Base-by-base conservation (phyloP, 192 early-diverging fungal species). In the Coemansia sp. region DNA sequence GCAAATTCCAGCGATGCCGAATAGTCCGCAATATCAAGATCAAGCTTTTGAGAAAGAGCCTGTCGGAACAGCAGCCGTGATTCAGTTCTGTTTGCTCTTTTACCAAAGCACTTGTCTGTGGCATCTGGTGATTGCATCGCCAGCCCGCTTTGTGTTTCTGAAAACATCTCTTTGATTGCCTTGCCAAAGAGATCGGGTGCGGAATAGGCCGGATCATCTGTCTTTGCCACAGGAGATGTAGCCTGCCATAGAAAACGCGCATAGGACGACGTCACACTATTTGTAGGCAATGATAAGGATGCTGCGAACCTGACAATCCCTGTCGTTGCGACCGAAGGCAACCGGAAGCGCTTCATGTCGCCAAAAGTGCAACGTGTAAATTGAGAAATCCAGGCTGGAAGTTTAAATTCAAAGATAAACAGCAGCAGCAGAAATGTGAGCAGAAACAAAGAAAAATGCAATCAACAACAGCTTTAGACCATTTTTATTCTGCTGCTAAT, bases 31-130 rank as follows among this genome's bases (percentile, higher is more conserved):
- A 56, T 62, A 63, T 69, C 63, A 46, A 12, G 1, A 6, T 66
- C 63, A 10, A 72, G 75, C 43, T 54, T 60, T n/a, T 48, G 32
- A 4, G 19, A 8, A 43, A 74, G 62, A 18, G 43, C 16, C 40
- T 65, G 46, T 7, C 66, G 61, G 11, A 74, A 43, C 39, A 57
- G 48, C 32, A 61, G 66, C 56, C 48, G 57, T 41, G 57, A 59
- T 59, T 59, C 57, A 18, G 40, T 8, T 37, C 39, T 59, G 39
- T 59, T 59, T 59, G 37, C 57, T 59, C 57, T 13, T 41, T 59
- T 59, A 19, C 57, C 39, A 59, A 59, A n/a, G 16, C 39, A 59
- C 13, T 59, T 59, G 39, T 59, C 57, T 6, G n/a, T 19, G 13
- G 5, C n/a, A 15, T 41, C 39, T 18, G 32, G 5, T 9, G 39